A percentile compares a stretch with the other conserved stretches of the same genome.
Conservation (phyloP, 2,329 filamentous ascomycete genomes). For the Aspergillus spinulosporus region DNA sequence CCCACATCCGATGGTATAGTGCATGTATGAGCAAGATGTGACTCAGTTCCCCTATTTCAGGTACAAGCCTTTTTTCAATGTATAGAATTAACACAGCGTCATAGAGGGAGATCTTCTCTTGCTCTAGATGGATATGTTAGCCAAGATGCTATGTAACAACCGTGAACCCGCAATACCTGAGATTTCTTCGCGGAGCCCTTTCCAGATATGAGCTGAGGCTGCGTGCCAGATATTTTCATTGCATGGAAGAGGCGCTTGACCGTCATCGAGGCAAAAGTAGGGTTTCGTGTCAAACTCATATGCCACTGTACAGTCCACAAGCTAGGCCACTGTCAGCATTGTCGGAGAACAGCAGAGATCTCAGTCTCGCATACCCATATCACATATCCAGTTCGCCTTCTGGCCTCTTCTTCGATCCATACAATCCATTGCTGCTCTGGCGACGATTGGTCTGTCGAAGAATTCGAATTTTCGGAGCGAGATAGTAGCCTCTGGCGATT, state of each 20-base stretch:
- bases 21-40: constrained; percentile 53
- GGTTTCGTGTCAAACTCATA: constrained; percentile 41
- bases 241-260: constrained; percentile 40
- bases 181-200: constrained; percentile 25
- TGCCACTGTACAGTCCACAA: constrained; percentile 45
- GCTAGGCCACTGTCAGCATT: constrained; percentile 27
- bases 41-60: constrained; percentile 51
- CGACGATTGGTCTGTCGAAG: constrained; percentile 9
- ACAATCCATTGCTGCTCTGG: constrained; percentile 31
- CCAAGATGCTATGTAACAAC: neutral
- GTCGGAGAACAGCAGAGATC: neutral
- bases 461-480: constrained; percentile 15
- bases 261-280: constrained; percentile 43
- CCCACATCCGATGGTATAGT: constrained; percentile 52
- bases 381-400: constrained; percentile 43
- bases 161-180: constrained; percentile 21
- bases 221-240: constrained; percentile 47
- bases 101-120: constrained; percentile 40
- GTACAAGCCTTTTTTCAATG: constrained; percentile 50
- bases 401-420: constrained; percentile 43
- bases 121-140: constrained; percentile 15
- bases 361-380: constrained; percentile 43
- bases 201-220: constrained; percentile 36
- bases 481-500: constrained; percentile 26
- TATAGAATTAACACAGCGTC: constrained; percentile 50